Conservation (phyloP, 140 eudicot genomes). For the Ambrosia hybrid region DNA sequence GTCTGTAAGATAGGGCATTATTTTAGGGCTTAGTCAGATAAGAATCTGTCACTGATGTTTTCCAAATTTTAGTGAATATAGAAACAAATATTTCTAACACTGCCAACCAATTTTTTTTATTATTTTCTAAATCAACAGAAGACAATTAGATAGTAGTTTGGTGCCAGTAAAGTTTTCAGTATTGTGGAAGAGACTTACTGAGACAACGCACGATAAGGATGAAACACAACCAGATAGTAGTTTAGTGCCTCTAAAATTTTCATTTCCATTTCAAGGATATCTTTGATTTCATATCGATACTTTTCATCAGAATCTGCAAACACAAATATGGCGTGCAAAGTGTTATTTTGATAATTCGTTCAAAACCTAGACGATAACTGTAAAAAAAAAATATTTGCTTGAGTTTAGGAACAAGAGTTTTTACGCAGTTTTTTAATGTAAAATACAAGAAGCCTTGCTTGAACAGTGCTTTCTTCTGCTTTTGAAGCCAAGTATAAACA, state of each 20-base stretch:
- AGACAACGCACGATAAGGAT: conserved; percentile 89
- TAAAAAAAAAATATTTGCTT: not conserved
- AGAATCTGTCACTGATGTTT: too few species aligned
- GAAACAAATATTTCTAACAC: too few species aligned
- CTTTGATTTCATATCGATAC: conserved; percentile 91
- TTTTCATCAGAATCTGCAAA: conserved; percentile 84
- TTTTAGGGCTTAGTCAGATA: too few species aligned
- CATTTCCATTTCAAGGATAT: conserved; percentile 99
- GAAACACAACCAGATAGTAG: conserved; percentile 87
- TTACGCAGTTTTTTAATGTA: conserved; percentile 82
- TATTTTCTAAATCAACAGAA: too few species aligned
- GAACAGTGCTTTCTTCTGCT: conserved; percentile 99
- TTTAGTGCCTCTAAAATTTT: conserved; percentile 91
- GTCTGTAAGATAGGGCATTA: too few species aligned
- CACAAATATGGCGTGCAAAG: conserved; percentile 10
- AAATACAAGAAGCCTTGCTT: conserved; percentile 91
- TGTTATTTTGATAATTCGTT: conserved; percentile 5
- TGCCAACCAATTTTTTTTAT: too few species aligned
- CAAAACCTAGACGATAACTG: conserved; percentile 10
- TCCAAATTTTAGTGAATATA: too few species aligned
- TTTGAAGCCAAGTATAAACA: conserved; percentile 98
- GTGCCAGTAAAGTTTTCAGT: too few species aligned
- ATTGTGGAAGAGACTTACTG: conserved; percentile 55
- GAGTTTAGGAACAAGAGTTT: conserved; percentile 9
- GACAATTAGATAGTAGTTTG: too few species aligned